Evolutionary conservation across 2,329 filamentous ascomycete genomes (phyloP).

Genomic region (Penicillium glabrum): DNA sequence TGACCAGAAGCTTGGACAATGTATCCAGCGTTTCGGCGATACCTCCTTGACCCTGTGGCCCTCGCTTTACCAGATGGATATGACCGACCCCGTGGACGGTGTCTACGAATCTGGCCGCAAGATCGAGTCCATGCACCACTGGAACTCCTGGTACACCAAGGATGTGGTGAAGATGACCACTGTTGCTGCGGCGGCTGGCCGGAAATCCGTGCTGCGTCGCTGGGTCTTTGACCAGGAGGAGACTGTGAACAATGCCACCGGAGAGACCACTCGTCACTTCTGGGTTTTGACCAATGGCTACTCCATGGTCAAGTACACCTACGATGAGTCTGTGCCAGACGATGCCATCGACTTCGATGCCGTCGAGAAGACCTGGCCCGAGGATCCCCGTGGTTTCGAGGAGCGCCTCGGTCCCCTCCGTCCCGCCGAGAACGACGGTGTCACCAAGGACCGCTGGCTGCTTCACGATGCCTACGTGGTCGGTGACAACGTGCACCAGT

Average conservation of each 20-base stretch:
- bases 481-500: constrained; percentile 45
- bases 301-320: constrained; percentile 44
- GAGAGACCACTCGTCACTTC: constrained; percentile 38
- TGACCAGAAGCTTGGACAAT: constrained; percentile 46
- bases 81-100: constrained; percentile 43
- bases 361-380: constrained; percentile 46
- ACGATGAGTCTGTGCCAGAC: constrained; percentile 35
- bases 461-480: constrained; percentile 39
- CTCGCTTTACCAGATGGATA: constrained; percentile 46
- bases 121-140: constrained; percentile 47
- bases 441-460: constrained; percentile 44
- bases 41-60: constrained; percentile 43
- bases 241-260: constrained; percentile 35
- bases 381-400: constrained; percentile 43
- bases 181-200: constrained; percentile 41
- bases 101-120: constrained; percentile 45
- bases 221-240: constrained; percentile 46
- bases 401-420: constrained; percentile 41
- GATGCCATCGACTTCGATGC: constrained; percentile 45
- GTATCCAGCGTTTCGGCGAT: constrained; percentile 42
- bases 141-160: constrained; percentile 46
- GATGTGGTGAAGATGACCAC: constrained; percentile 47
- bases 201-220: constrained; percentile 43
- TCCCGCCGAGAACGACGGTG: constrained; percentile 38
- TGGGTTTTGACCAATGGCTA: constrained; percentile 48